Conservation (phyloP, 495 filamentous ascomycete genomes). For the Daldinia concentrica region DNA sequence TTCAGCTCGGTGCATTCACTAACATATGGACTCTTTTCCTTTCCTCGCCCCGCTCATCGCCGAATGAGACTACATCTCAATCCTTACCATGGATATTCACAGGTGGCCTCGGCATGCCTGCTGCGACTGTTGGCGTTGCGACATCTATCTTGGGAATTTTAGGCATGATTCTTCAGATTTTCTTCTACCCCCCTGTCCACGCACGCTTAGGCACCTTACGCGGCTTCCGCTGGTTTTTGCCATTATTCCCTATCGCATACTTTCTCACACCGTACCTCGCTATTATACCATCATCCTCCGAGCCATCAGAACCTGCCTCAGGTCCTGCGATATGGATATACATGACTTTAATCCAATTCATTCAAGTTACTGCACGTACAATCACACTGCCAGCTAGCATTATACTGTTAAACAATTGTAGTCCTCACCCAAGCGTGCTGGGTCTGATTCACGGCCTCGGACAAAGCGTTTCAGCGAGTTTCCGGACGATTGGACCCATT, state of each 20-base stretch:
- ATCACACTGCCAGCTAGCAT: slow-evolving; percentile 80
- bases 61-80: slow-evolving; percentile 34
- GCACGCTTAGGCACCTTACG: slow-evolving; percentile 71
- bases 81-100: slow-evolving; percentile 75
- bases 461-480: slow-evolving; percentile 75
- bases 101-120: slow-evolving; percentile 80
- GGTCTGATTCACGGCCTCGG: slow-evolving; percentile 85
- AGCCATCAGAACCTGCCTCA: slow-evolving; percentile 69
- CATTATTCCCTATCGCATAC: slow-evolving; percentile 79
- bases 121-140: slow-evolving; percentile 76
- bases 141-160: slow-evolving; percentile 80
- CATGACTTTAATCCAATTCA: slow-evolving; percentile 71
- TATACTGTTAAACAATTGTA: slow-evolving; percentile 85
- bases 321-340: slow-evolving; percentile 75
- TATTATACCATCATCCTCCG: slow-evolving; percentile 68
- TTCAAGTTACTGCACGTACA: slow-evolving; percentile 80
- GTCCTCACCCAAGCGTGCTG: slow-evolving; percentile 80
- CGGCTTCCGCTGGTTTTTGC: slow-evolving; percentile 74
- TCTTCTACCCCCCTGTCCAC: slow-evolving; percentile 76
- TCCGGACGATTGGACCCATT: slow-evolving; percentile 79
- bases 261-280: slow-evolving; percentile 77
- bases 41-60: slow-evolving; percentile 75
- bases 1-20: slow-evolving; percentile 84
- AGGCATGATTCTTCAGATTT: slow-evolving; percentile 81
- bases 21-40: slow-evolving; percentile 86